phyloP scores from a whole-genome alignment of 2,329 filamentous ascomycete species.

The Furcasterigmium sp. region DNA sequence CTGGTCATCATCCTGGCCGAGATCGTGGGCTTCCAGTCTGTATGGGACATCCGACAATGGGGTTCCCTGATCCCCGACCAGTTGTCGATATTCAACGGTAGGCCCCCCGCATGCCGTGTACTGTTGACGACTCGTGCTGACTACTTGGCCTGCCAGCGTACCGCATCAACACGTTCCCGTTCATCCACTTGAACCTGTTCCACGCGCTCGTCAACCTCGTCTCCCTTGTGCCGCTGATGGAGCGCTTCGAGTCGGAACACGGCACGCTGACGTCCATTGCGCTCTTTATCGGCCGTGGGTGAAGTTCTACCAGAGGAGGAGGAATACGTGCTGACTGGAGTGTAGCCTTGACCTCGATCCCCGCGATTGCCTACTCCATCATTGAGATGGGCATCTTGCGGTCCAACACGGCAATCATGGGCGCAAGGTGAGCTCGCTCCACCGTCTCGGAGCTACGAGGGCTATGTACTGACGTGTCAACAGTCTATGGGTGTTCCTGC shows the following conservation, averaged over 20 bases:
- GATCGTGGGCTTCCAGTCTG: slow-evolving; percentile 60
- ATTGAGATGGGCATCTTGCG: slow-evolving; percentile 70
- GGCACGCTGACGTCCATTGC: slow-evolving; percentile 84
- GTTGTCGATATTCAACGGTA: slow-evolving; percentile 40
- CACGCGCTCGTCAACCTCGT: slow-evolving; percentile 77
- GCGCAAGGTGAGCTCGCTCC: slow-evolving; percentile 61
- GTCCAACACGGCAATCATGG: slow-evolving; percentile 69
- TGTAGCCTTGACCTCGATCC: slow-evolving; percentile 73
- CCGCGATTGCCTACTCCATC: slow-evolving; percentile 74
- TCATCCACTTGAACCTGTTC: slow-evolving; percentile 77
- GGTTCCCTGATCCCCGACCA: slow-evolving; percentile 73
- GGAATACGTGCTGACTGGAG: slow-evolving; percentile 12
- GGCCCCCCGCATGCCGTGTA: no score
- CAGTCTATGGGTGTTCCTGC: slow-evolving; percentile 88
- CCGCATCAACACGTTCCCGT: slow-evolving; percentile 84
- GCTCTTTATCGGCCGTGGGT: slow-evolving; percentile 86
- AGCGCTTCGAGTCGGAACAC: slow-evolving; percentile 88
- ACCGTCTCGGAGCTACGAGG: no score
- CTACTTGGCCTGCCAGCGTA: no score
- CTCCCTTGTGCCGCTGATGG: slow-evolving; percentile 79
- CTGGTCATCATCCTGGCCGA: slow-evolving; percentile 50
- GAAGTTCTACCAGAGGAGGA: not conserved
- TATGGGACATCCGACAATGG: slow-evolving; percentile 72
- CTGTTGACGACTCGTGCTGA: no score
- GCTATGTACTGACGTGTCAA: slow-evolving; percentile 4